phyloP scores from a whole-genome alignment of 345 rosid genomes.

The Hibiscus tridactylites region DNA sequence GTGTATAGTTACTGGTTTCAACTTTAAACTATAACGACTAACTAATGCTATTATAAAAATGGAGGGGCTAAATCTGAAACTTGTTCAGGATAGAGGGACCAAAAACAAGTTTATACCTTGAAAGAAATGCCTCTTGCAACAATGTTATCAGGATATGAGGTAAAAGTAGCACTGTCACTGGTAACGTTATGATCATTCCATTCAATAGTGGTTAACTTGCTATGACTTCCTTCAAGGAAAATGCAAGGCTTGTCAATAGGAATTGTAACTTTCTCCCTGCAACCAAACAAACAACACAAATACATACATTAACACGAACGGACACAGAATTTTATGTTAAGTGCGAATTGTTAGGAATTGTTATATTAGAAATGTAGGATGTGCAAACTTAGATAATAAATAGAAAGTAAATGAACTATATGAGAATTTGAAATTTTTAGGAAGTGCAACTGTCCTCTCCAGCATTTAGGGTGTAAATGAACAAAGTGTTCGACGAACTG shows the following conservation, averaged over 20 bases:
- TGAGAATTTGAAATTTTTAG: too few species aligned
- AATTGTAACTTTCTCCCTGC: constrained; percentile 23
- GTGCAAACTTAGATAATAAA: too few species aligned
- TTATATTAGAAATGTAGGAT: too few species aligned
- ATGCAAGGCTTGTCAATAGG: constrained; percentile 14
- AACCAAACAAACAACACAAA: background rate
- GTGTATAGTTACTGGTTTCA: too few species aligned
- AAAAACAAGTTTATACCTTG: constrained; percentile 8
- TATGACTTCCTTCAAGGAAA: constrained; percentile 22
- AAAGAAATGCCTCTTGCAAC: constrained; percentile 19
- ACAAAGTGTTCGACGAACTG: too few species aligned
- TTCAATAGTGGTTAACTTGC: constrained; percentile 11
- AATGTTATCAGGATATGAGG: constrained; percentile 18
- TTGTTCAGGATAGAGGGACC: background rate
- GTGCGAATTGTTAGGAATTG: constrained; percentile 1
- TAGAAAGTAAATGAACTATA: too few species aligned
- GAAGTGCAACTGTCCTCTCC: too few species aligned
- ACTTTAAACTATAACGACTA: too few species aligned
- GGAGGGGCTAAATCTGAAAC: background rate
- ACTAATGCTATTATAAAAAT: too few species aligned
- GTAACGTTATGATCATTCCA: constrained; percentile 17
- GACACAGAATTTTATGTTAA: background rate
- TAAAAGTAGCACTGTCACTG: constrained; percentile 15
- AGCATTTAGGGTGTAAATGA: too few species aligned
- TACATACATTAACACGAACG: background rate